These are phyloP conservation scores for Sisymbrium altissimum DNA, from an alignment of 345 rosid species.

Conservation along the genomic window DNA sequence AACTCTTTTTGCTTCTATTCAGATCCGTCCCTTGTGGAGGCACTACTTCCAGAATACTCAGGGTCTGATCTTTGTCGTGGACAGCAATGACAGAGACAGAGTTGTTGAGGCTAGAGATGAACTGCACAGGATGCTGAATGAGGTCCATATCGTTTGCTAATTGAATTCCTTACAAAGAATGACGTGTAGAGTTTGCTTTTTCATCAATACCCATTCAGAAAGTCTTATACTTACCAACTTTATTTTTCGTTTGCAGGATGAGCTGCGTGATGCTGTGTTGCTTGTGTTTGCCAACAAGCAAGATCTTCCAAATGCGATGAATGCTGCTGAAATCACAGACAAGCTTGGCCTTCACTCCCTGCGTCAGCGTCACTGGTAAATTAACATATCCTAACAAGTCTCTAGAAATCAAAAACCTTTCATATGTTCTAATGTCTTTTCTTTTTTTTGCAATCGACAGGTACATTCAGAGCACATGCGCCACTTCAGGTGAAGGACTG, in stretches of 20 bases:
- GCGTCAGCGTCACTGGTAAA: slow-evolving; percentile 79
- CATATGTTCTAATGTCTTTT: not conserved
- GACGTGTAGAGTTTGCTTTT: not conserved
- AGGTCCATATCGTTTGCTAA: slow-evolving; percentile 34
- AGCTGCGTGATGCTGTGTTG: slow-evolving; percentile 89
- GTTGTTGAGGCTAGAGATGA: slow-evolving; percentile 60
- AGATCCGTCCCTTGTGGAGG: slow-evolving; percentile 82
- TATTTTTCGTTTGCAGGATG: slow-evolving; percentile 45
- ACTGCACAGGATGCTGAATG: slow-evolving; percentile 78
- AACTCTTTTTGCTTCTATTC: not conserved
- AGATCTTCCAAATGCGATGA: slow-evolving; percentile 89
- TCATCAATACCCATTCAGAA: too few species aligned
- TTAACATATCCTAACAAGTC: not conserved
- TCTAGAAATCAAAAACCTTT: not conserved
- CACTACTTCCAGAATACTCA: slow-evolving; percentile 80
- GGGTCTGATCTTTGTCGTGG: slow-evolving; percentile 85
- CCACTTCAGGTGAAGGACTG: slow-evolving; percentile 75
- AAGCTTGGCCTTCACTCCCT: slow-evolving; percentile 85
- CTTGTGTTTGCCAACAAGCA: slow-evolving; percentile 88
- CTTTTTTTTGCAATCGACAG: slow-evolving; percentile 28
- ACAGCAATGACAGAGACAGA: slow-evolving; percentile 77
- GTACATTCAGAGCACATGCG: slow-evolving; percentile 87
- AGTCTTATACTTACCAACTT: not conserved
- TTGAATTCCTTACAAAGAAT: not conserved
- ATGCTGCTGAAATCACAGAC: slow-evolving; percentile 82